These are phyloP conservation scores for Moricandia arvensis DNA, from an alignment of 345 rosid species.

Conservation along the genomic window DNA sequence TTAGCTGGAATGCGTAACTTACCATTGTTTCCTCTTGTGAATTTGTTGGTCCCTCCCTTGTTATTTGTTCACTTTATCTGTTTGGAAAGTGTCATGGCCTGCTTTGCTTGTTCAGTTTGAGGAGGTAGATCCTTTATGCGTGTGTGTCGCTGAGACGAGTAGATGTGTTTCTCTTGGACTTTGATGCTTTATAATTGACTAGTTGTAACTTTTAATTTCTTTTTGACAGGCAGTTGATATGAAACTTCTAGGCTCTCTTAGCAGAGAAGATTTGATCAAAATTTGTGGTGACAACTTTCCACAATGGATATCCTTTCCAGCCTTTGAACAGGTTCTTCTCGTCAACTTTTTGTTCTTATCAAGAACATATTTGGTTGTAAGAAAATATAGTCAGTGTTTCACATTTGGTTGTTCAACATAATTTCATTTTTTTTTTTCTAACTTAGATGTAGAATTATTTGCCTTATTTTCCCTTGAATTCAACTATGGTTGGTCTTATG, in stretches of 20 bases:
- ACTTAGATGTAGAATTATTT: not conserved
- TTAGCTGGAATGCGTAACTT: not conserved
- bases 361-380: too few relatives aligned
- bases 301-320: constrained; percentile 97
- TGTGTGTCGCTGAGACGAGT: not conserved
- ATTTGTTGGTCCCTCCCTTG: not conserved
- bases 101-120: not conserved
- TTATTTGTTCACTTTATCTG: too few relatives aligned
- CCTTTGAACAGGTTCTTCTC: constrained; percentile 82
- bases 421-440: not conserved
- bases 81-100: too few relatives aligned
- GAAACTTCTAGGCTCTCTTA: constrained; percentile 82
- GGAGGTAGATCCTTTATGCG: not conserved
- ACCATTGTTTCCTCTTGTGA: not conserved
- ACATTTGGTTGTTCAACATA: constrained; percentile 1
- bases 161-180: not conserved
- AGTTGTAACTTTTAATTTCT: not conserved
- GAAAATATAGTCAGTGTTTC: not conserved
- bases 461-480: not conserved
- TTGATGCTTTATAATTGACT: not conserved
- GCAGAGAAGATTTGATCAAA: constrained; percentile 92
- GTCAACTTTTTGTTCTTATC: not conserved
- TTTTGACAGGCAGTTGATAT: constrained; percentile 82
- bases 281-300: constrained; percentile 96
- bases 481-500: not conserved